Base-by-base conservation (phyloP, 495 filamentous ascomycete species). In the Penicillium paxilli region DNA sequence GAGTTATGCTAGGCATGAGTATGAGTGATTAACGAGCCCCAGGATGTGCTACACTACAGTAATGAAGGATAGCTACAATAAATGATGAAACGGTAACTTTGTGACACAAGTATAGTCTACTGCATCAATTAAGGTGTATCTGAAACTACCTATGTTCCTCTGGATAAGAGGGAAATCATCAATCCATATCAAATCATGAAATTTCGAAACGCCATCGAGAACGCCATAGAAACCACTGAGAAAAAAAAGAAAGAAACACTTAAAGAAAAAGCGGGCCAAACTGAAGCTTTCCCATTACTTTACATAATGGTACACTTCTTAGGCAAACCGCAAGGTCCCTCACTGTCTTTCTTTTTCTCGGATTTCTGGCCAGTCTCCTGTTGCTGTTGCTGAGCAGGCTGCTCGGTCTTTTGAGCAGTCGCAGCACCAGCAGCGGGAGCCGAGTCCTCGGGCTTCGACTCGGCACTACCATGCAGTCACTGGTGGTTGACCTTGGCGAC, bases 401-500 rank as follows among this genome's bases (percentile, higher is more conserved):
- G 56, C 47, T 53, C 44, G 10, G 56, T 47, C 60, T 67, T 49
- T 52, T 51, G 45, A 25, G 58, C 53, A 49, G 57, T 40, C 42
- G 62, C 62, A 40, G 52, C 64, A 16, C 25, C 49, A 9, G 60
- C 19, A 35, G 58, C 57, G 60, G 71, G 57, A 42, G 65, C 63
- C 48, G 70, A 54, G 42, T 41, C 49, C 57, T 67, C 61, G 48
- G 63, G 64, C 62, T 69, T 65, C 52, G 63, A 57, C 64, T 67
- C 61, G 49, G 68, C 58, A 58, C 81, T 72, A 53, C 76, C 88
- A 87, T 90, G 82, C 76, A 96, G 88, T 96, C 91, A 98, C 80
- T 69, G 87, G 87, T 76, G 87, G 87, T 76, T 81, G 69, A 82
- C 82, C 79, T 89, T 90, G 62, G 83, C 65, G 51, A 96, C 83